Base-by-base conservation (phyloP, 2,329 filamentous ascomycete genomes). In the Ophiostoma sp. region DNA sequence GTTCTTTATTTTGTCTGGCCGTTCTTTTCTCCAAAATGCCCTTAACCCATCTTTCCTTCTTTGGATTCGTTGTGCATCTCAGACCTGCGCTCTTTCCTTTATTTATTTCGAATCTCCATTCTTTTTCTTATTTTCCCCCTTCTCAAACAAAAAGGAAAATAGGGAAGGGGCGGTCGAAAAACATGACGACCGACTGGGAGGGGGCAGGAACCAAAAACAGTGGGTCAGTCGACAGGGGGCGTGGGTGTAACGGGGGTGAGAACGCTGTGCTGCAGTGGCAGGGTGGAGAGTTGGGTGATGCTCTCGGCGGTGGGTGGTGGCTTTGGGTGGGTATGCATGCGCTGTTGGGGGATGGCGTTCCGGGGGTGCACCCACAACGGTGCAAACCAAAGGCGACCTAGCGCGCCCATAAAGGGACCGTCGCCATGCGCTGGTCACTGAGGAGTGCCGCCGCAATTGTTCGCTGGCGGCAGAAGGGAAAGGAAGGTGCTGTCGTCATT, bases 181-280 rank as follows among this genome's bases (percentile, higher is more conserved):
- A 66, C 33, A 74, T 74, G 74, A 75, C 72, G 74, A 75, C 69
- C 39, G 72, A 74, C 72, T 39, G 66, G 52, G 72, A 69, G 42
- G 71, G 66, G 61, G 48, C 42, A 48, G 64, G 39, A 63, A n/a
- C 50, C n/a, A 33, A 33, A 70, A 55, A 55, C 1, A 68, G 70
- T 42, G 57, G 73, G 9, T 12, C 59, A 2, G 42, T 48, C 42
- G 17, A 25, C 19, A 17, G 31, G 69, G 69, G 39, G 72, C 19
- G 70, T 57, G 61, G 19, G 61, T 68, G 57, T 71, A 64, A 64
- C 70, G 57, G 25, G 52, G 69, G 33, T 33, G 69, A 45, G 31
- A 57, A n/a, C 48, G 9, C 36, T 45, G 52, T 59, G 48, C 68
- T 17, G 19, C 36, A 22, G 50, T 39, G n/a, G n/a, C n/a, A n/a